phyloP scores from a whole-genome alignment of 345 rosid species.

The Brassica rapa region DNA sequence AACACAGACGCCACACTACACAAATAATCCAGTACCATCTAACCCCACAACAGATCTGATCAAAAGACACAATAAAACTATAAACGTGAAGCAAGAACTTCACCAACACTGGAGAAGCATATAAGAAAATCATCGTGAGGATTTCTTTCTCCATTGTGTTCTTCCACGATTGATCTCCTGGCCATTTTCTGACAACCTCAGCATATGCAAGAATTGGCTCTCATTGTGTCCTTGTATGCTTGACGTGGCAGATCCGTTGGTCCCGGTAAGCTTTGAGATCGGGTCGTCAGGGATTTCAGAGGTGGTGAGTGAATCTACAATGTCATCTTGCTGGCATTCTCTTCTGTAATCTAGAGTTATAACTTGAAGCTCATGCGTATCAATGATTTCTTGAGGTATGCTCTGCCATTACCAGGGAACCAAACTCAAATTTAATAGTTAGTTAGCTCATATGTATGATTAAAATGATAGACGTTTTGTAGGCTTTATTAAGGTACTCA shows the following conservation, averaged over 20 bases:
- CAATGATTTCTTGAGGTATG: constrained; percentile 84
- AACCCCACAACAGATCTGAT: constrained; percentile 11
- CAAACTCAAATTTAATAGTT: constrained; percentile 10
- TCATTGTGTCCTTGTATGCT: constrained; percentile 32
- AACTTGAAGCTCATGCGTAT: constrained; percentile 78
- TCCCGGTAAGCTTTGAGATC: constrained; percentile 41
- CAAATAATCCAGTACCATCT: constrained; percentile 9
- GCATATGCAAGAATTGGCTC: constrained; percentile 66
- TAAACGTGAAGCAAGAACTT: constrained; percentile 31
- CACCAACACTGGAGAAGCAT: constrained; percentile 11
- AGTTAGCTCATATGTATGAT: background rate
- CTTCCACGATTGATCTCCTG: constrained; percentile 86
- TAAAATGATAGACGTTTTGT: background rate
- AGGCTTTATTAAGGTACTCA: constrained; percentile 28
- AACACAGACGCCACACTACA: constrained; percentile 3
- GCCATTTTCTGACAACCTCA: constrained; percentile 72
- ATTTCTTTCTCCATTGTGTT: constrained; percentile 83
- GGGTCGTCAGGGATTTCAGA: constrained; percentile 45
- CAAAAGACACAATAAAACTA: constrained; percentile 16
- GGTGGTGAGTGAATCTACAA: constrained; percentile 84
- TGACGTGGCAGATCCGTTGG: constrained; percentile 58
- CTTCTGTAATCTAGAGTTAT: constrained; percentile 86
- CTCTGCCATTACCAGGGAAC: constrained; percentile 55
- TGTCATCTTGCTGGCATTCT: constrained; percentile 84
- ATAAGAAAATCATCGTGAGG: constrained; percentile 43